Percentiles rank a stretch among this genome's conserved stretches.
phyloP scores from a whole-genome alignment of 148 eudicot species.

The Spergularia bocconei region DNA sequence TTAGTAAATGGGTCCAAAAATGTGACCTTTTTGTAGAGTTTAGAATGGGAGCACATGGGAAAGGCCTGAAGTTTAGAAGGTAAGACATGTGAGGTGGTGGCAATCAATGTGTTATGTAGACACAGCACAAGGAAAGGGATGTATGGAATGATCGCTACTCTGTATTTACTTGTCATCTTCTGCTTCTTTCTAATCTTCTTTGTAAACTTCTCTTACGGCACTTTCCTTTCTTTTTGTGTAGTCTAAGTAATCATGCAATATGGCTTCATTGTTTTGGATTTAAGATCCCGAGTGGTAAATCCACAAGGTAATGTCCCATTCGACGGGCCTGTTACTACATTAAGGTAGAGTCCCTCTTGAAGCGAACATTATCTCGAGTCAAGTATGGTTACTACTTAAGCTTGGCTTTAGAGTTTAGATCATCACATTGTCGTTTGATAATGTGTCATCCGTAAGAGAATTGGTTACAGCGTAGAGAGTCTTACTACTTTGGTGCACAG shows the following conservation, averaged over 20 bases:
- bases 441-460: too few species aligned
- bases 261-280: not conserved
- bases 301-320: too few species aligned
- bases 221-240: not conserved
- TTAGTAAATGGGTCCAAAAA: slow-evolving; percentile 12
- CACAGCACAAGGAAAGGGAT: slow-evolving; percentile 16
- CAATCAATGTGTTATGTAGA: slow-evolving; percentile 17
- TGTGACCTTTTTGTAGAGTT: slow-evolving; percentile 19
- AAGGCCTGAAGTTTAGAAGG: slow-evolving; percentile 20
- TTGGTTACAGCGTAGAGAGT: too few species aligned
- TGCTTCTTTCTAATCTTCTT: not conserved
- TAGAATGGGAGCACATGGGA: slow-evolving; percentile 43
- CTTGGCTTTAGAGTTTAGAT: too few species aligned
- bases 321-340: too few species aligned
- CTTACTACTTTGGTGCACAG: too few species aligned
- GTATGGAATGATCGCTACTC: not conserved
- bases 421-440: too few species aligned
- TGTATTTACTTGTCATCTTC: slow-evolving; percentile 11
- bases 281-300: too few species aligned
- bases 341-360: too few species aligned
- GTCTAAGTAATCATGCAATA: not conserved
- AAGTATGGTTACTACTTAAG: too few species aligned
- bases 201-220: not conserved
- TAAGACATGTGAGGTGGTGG: slow-evolving; percentile 35
- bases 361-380: too few species aligned